Base-by-base conservation (phyloP, 495 filamentous ascomycete genomes). In the Pyrenula massariospora region DNA sequence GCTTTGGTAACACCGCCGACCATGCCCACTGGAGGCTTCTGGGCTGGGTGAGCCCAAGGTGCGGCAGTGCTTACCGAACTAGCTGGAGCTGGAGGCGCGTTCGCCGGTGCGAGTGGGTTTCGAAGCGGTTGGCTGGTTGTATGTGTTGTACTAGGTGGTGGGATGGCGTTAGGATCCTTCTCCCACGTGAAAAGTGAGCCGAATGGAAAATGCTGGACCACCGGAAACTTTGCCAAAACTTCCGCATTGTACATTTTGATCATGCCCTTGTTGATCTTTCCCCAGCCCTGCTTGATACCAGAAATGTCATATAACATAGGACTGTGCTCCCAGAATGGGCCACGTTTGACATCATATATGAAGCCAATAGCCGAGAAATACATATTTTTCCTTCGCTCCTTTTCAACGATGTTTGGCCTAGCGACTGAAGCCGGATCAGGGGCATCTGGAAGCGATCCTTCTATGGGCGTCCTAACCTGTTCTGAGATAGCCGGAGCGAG, bases 331-430 rank as follows among this genome's bases (percentile, higher is more conserved):
- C 93, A 97, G 69, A 99, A 99, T 1, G 94, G 93, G 0, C 93
- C 93, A 55, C 75, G 89, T 68, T 99, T 99, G 54, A 99, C 93
- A 71, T 97, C 94, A 66, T 96, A 86, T 64, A 99, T 96, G 72
- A 99, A 99, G 10, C 89, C 91, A 59, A 99, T 80, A n/a, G 93
- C 94, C n/a, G 84, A 85, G 74, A 96, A 99, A 68, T 99, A 99
- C 75, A 99, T 80, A 68, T 96, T 96, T 12, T 62, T 73, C 54
- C 76, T 73, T 54, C 89, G 75, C 66, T 91, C 82, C 48, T 77
- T 71, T 49, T 87, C 77, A 24, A 95, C 91, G 15, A 81, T 67
- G 22, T 69, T 70, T 1, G 73, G 62, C 60, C 90, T 91, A 11
- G 79, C 75, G 2, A 96, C 80, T 56, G 82, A 81, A 3, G 70